phyloP scores from a whole-genome alignment of 805 yeast genomes.

The Kazachstania africana region DNA sequence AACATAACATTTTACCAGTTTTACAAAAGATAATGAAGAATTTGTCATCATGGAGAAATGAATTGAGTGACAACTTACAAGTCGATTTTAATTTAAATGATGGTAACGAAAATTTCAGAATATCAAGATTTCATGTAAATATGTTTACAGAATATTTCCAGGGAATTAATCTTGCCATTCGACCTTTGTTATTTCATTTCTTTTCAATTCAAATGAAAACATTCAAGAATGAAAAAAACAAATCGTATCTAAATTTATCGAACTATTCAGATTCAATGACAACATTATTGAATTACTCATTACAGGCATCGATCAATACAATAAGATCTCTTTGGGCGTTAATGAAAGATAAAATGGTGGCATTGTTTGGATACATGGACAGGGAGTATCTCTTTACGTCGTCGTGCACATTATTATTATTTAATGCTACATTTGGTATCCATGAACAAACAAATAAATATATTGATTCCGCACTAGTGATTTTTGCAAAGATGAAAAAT shows the following conservation, averaged over 20 bases:
- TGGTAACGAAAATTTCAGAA: constrained; percentile 30
- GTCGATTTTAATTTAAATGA: constrained; percentile 45
- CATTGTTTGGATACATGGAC: constrained; percentile 79
- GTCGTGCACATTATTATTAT: constrained; percentile 59
- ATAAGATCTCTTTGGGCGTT: constrained; percentile 64
- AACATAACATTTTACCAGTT: constrained; percentile 62
- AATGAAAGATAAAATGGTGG: constrained; percentile 70
- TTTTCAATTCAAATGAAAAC: constrained; percentile 54
- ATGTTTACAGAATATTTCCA: constrained; percentile 76
- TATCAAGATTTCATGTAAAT: constrained; percentile 58
- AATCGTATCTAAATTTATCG: constrained; percentile 51
- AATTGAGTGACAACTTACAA: constrained; percentile 50
- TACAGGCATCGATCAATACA: constrained; percentile 71
- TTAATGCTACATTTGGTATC: constrained; percentile 72
- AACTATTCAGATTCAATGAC: constrained; percentile 56
- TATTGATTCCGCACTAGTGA: constrained; percentile 56
- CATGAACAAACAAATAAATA: constrained; percentile 65
- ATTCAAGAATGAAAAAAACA: constrained; percentile 31
- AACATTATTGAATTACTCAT: constrained; percentile 61
- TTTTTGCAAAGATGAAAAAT: constrained; percentile 65
- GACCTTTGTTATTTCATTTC: constrained; percentile 68
- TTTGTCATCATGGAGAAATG: constrained; percentile 54
- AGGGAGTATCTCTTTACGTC: constrained; percentile 71
- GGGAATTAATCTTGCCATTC: constrained; percentile 66
- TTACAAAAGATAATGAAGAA: constrained; percentile 59